Evolutionary conservation across 768 basidiomycete species (phyloP), one percentile per base, ranked within the genome.

Genomic region (Rhodotorula toruloides): DNA sequence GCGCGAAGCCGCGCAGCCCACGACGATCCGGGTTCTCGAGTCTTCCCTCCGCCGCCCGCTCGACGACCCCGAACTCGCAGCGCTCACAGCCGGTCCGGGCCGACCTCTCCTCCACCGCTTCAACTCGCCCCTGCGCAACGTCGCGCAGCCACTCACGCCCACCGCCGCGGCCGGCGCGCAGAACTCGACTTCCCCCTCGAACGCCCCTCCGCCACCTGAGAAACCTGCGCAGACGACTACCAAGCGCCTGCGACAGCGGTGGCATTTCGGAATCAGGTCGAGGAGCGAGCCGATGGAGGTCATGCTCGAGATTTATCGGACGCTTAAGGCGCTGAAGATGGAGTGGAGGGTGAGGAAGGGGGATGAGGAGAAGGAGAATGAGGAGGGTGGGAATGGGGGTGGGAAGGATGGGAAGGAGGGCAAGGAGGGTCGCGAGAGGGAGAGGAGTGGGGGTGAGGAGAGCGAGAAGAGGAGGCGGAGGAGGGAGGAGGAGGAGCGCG

Each of bases 191-290:
- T n/a, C n/a, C n/a, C n/a, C n/a, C n/a, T n/a, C n/a, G n/a, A n/a
- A n/a, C n/a, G n/a, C n/a, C n/a, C n/a, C n/a, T n/a, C n/a, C n/a
- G n/a, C n/a, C n/a, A n/a, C n/a, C n/a, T n/a, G n/a, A n/a, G n/a
- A n/a, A n/a, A n/a, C n/a, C n/a, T n/a, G n/a, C n/a, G n/a, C n/a
- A n/a, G n/a, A n/a, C 27, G 19, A 81, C 82, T 73, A 85, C 86
- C 80, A 88, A 86, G 76, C 83, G 85, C 42, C 73, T 87, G 66
- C 85, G 87, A 67, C 88, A 88, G 22, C 87, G 91, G 70, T 98
- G 96, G 96, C 96, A 99, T 77, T 99, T 97, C 75, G 96, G 96
- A 13, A 98, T 99, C 46, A 84, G 96, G 39, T 92, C 90, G 72
- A 83, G 93, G 65, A 78, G 77, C 25, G 72, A 72, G 39, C 96